Evolutionary conservation across 176 grass and related monocot genomes (phyloP), one percentile per base, ranked within the genome.

Genomic region (Puya raimondii): DNA sequence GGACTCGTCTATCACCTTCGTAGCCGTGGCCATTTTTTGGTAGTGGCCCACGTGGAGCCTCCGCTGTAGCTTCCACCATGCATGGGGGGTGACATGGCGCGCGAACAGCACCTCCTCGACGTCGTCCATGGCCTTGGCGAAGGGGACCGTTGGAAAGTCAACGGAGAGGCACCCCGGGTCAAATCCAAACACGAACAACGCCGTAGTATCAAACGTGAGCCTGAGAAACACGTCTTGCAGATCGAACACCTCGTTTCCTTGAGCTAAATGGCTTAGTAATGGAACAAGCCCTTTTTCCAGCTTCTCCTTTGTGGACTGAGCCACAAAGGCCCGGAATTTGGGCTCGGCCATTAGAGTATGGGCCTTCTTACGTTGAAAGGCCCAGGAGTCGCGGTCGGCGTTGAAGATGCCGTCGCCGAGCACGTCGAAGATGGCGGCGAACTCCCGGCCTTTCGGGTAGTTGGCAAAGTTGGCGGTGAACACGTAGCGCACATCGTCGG

Each of bases 381-480:
- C 63, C 84, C 84, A 92, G 12, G 70, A 64, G 47, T 69, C 76
- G 13, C 68, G 76, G 65, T 88, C 85, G 0, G 89, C 77, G 14
- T 76, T 78, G 1, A 92, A 84, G 10, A 85, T 65, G 25, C 89
- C 82, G 63, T 78, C 73, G 66, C 82, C 89, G 48, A 88, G 75
- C 77, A 82, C 72, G 52, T 85, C 82, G 63, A 92, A 85, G 63
- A 83, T 85, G 70, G 88, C 82, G 1, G 82, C 76, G 58, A 92
- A 85, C 58, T 83, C 89, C 4, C 42, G 48, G 65, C 85, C 89
- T 82, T 91, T 91, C 64, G 83, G 78, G 76, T 91, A 91, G 51
- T 63, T 29, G 11, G 2, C 27, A 72, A 80, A 72, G 56, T 75
- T 87, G n/a, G 70, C 5, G 17, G 33, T 75, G 9, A 88, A 80